Base-by-base conservation (phyloP, 441 rosid species). In the Syzygium syzygioides region DNA sequence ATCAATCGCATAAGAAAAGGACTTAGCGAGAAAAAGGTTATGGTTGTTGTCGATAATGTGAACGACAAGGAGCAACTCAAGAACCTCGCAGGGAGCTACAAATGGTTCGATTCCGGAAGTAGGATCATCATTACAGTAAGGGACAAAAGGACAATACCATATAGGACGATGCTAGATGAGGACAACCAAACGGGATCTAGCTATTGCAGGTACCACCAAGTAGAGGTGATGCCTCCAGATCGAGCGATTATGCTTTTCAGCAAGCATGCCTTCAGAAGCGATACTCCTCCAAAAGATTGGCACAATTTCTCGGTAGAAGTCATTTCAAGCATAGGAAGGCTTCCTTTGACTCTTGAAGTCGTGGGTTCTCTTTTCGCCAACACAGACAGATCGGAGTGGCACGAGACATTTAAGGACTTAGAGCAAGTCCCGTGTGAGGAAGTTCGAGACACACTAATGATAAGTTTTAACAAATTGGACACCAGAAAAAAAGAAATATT, bases 271-370 rank as follows among this genome's bases (percentile, higher is more conserved):
- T 32, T 34, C 2, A 34, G 25, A 32, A 34, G 79, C 2, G 3
- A 2, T 34, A 9, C 79, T 34, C 79, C 79, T 34, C 14, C 14
- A 2, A 1, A 9, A 9, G 26, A 68, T 34, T 34, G 26, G 14
- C 10, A 9, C 7, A 1, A 18, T 0, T 34, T 68, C 48, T 34
- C 26, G 0, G 0, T 2, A 34, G 48, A 34, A 68, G 0, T 68
- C 1, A 0, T 68, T 68, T 68, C 26, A 19, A 19, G 48, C 26
- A 5, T 68, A 19, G 79, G 79, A 19, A 68, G 1, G 79, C 79
- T 68, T 34, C 79, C 79, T 68, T 68, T 68, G 79, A 68, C 79
- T 18, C 62, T 19, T 0, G 79, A 34, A 68, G 79, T 68, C 1
- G 4, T 32, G 79, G 79, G 79, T 66, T 66, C 79, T 66, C 79